Base-by-base conservation (phyloP, 1,284 basidiomycete genomes). In the Fomes fomentarius region DNA sequence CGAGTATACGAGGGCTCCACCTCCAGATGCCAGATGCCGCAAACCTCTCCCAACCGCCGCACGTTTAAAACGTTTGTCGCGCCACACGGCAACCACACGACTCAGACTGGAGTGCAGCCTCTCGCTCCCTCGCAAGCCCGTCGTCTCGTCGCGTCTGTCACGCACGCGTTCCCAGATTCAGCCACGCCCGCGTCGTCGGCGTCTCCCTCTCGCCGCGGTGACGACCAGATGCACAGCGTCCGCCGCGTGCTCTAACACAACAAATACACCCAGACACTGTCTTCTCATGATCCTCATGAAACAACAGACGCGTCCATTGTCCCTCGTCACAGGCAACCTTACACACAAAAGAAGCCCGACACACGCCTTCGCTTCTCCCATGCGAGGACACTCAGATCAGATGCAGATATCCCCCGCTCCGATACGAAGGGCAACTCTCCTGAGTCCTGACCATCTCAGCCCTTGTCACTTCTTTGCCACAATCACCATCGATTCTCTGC, bases 291-390 rank as follows among this genome's bases (percentile, higher is more conserved):
- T 50, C 53, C 56, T 47, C 56, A 57, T 47, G 44, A 24, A 47
- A 52, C 42, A 40, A 42, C 47, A 25, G 31, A 17, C 28, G 12
- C 34, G 31, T 33, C 43, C 51, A 47, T 57, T 57, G 56, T 57
- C 51, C 48, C 39, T 51, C 44, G 38, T 39, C 39, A 24, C 33
- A 52, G 56, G 56, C 39, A 30, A 50, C 38, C 24, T 12, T 34
- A 21, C 43, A 50, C 50, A 57, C 48, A 57, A 57, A 51, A 41
- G 47, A 43, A 30, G 25, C n/a, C 15, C 50, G 31, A 26, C 26
- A 28, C n/a, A 43, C 26, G 26, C 17, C 17, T 28, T 33, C 38
- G 28, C 44, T 47, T 46, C 50, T 46, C 44, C 28, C 43, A 46
- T 46, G 43, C 28, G 44, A 25, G n/a, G 50, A 50, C 15, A 50